Evolutionary conservation across 176 grass and related monocot genomes (phyloP), one percentile per base, ranked within the genome.

Genomic region (Hordeum marinum): DNA sequence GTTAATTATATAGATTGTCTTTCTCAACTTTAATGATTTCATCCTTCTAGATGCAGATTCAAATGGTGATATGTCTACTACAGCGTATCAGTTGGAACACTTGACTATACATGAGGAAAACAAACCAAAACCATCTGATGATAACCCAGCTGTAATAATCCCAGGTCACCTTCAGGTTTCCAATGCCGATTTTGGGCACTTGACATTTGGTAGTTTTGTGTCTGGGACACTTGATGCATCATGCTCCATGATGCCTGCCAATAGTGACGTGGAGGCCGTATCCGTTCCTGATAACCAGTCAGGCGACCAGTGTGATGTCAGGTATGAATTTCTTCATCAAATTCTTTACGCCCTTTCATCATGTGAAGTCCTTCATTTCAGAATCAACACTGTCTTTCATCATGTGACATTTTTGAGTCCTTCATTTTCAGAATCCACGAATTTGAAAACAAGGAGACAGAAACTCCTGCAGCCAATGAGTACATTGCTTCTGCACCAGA

Each of bases 161-260:
- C 93, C 93, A 42, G 81, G 84, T 66, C 88, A 95, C 76, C 90
- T 95, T 52, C 90, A 90, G 86, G 85, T 95, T 88, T 88, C 90
- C 68, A 90, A 92, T 82, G 88, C 86, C 7, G 93, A 90, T 58
- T 89, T 80, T 50, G 90, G 80, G 18, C 90, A 95, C 78, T 83
- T 95, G 41, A 92, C 90, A 26, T 95, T 95, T 71, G 93, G 93
- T 70, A 95, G 93, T 76, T 95, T 95, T 69, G 90, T 87, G 80
- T 94, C 93, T 62, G 93, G 93, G 72, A 88, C 83, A 82, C 91
- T 92, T 11, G 89, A 87, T 88, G 76, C 79, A 59, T 81, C 93
- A 69, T 81, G 81, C 64, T 46, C 80, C n/a, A 78, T n/a, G 29
- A 89, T 88, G 41, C 71, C 80, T 85, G 40, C 85, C 52, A 76